Percentiles rank a stretch among this genome's conserved stretches.
Conservation (phyloP, 2,329 filamentous ascomycete genomes). For the Stachybotrys echinatus region DNA sequence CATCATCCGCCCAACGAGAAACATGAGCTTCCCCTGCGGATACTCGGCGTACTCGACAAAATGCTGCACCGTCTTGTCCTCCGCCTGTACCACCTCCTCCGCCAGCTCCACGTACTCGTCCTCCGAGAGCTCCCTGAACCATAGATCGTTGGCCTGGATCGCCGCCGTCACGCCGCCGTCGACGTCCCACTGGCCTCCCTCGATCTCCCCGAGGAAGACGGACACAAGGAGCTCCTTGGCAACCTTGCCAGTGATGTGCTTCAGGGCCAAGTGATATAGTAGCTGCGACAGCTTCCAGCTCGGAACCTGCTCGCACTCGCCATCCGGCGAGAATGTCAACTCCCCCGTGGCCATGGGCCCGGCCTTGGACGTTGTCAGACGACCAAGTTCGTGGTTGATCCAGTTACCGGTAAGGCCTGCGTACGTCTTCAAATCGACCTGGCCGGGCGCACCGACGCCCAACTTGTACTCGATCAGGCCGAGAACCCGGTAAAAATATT, state of each 20-base stretch:
- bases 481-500: constrained; percentile 73
- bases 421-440: constrained; percentile 24
- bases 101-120: constrained; percentile 46
- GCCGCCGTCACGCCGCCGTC: constrained; percentile 33
- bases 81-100: constrained; percentile 34
- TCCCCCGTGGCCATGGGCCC: constrained; percentile 24
- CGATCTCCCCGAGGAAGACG: constrained; percentile 42
- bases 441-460: constrained; percentile 7
- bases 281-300: constrained; percentile 44
- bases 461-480: constrained; percentile 32
- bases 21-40: constrained; percentile 56
- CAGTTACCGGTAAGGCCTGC: constrained; percentile 53
- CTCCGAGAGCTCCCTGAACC: constrained; percentile 47
- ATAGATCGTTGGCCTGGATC: constrained; percentile 42
- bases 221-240: constrained; percentile 54
- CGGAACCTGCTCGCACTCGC: constrained; percentile 41
- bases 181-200: too few relatives aligned
- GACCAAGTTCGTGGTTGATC: constrained; percentile 73
- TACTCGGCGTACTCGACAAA: constrained; percentile 39
- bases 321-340: constrained; percentile 36
- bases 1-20: constrained; percentile 55
- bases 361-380: constrained; percentile 51
- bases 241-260: constrained; percentile 49
- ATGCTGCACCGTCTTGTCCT: constrained; percentile 40
- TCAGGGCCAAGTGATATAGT: constrained; percentile 39